Evolutionary conservation across 2,329 filamentous ascomycete genomes (phyloP), one percentile per base, ranked within the genome.

Genomic region (Aspergillus uvarum): DNA sequence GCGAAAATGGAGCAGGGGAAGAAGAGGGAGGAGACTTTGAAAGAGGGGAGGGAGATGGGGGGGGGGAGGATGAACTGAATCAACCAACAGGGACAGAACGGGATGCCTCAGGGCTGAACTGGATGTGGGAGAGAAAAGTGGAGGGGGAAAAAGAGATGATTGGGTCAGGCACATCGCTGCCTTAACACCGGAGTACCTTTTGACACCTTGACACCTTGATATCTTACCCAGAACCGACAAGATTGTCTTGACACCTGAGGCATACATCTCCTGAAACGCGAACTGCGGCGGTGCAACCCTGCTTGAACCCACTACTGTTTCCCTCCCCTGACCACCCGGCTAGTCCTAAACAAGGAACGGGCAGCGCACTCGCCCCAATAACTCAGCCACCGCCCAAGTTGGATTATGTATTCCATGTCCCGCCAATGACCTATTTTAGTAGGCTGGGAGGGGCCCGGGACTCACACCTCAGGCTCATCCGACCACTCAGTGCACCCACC

Each of bases 81-180:
- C 22, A 47, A 55, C 31, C 32, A 32, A 35, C 32, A 35, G 32
- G 32, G 32, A 35, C 32, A 35, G 12, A 16, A 12, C 12, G 32
- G 32, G 32, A 35, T 10, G 32, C 12, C 32, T 35, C 32, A 35
- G 32, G 32, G 32, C 32, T 35, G 32, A 35, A 35, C 32, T 35
- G 32, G 14, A 35, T 35, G 32, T 35, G 32, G 32, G 14, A 35
- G 14, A 35, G 32, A 35, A 26, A 29, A 35, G 32, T 35, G 32
- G 50, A 49, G 47, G 35, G 32, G 16, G 56, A 24, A 52, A 53
- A 14, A 35, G 53, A n/a, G n/a, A 19, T 29, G 26, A 65, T 63
- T 65, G 63, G 62, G 35, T 59, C 61, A 61, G 61, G 65, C 62
- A 38, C 42, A 47, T 58, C 24, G 53, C 61, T 29, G 29, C 48